Evolutionary conservation across 371 early-diverging fungal genomes (phyloP).

Genomic region (Globomyces sp.): DNA sequence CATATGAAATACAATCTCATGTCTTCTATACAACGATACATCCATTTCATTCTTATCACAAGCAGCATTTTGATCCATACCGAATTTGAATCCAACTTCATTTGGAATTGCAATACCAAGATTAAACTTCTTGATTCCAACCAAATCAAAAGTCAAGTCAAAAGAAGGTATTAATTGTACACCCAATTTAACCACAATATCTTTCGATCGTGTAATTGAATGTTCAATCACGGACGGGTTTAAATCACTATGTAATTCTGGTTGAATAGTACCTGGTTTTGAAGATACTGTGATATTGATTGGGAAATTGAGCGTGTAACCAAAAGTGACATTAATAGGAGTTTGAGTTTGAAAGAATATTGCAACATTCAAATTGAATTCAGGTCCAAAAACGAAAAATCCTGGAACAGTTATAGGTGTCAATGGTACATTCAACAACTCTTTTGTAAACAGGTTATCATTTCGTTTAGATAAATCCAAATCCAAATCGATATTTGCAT

Average conservation of each 20-base stretch:
- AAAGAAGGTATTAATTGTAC: constrained; percentile 3
- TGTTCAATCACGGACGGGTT: neutral
- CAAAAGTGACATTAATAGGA: neutral
- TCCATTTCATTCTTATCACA: neutral
- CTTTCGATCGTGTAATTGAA: neutral
- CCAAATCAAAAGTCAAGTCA: neutral
- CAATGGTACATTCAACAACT: neutral
- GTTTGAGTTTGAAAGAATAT: neutral
- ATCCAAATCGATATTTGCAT: constrained; percentile 5
- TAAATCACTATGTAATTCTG: too few species aligned
- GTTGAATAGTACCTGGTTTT: too few species aligned
- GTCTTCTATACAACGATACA: too few species aligned
- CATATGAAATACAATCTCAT: too few species aligned
- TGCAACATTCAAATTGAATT: neutral
- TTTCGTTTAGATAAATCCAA: neutral
- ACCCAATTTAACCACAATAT: neutral
- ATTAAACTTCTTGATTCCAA: neutral
- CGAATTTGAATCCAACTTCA: neutral
- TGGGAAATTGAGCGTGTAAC: neutral
- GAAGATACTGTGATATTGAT: neutral
- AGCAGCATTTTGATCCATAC: neutral
- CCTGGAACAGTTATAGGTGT: neutral
- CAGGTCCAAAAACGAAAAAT: neutral
- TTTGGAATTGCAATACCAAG: neutral
- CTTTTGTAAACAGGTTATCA: too few species aligned